Evolutionary conservation across 306 rosid species (phyloP).

Genomic region (Vicia faba): DNA sequence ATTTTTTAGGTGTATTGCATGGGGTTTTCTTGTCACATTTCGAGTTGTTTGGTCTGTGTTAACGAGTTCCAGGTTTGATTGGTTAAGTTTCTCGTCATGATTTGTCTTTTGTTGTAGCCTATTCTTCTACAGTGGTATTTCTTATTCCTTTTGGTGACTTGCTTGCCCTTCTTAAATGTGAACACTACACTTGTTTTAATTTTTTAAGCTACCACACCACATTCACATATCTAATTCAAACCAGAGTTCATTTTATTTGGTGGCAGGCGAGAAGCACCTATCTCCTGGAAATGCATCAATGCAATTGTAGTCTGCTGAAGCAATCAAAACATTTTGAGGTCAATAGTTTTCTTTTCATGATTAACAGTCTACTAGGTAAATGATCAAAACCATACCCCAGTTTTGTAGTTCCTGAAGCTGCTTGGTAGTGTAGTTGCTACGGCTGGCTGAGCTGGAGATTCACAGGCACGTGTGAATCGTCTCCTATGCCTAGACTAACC

Average conservation of each 20-base stretch:
- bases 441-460: slow-evolving; percentile 91
- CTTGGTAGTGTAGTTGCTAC: slow-evolving; percentile 51
- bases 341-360: slow-evolving; percentile 38
- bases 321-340: slow-evolving; percentile 47
- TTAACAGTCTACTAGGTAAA: slow-evolving; percentile 31
- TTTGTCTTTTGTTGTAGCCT: no score
- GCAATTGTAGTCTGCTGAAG: slow-evolving; percentile 70
- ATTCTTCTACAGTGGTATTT: no score
- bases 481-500: slow-evolving; percentile 53
- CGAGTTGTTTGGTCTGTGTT: no score
- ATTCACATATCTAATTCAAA: slow-evolving; percentile 40
- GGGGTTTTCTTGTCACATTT: no score
- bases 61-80: no score
- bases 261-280: slow-evolving; percentile 37
- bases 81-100: no score
- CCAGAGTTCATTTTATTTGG: slow-evolving; percentile 47
- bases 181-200: no score
- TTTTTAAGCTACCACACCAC: slow-evolving; percentile 22
- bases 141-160: no score
- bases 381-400: slow-evolving; percentile 60
- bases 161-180: no score
- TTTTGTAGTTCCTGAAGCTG: slow-evolving; percentile 53
- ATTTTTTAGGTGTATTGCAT: no score
- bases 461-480: slow-evolving; percentile 64
- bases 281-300: slow-evolving; percentile 44